Evolutionary conservation across 345 rosid genomes (phyloP).

Genomic region (Ceriops tagal): DNA sequence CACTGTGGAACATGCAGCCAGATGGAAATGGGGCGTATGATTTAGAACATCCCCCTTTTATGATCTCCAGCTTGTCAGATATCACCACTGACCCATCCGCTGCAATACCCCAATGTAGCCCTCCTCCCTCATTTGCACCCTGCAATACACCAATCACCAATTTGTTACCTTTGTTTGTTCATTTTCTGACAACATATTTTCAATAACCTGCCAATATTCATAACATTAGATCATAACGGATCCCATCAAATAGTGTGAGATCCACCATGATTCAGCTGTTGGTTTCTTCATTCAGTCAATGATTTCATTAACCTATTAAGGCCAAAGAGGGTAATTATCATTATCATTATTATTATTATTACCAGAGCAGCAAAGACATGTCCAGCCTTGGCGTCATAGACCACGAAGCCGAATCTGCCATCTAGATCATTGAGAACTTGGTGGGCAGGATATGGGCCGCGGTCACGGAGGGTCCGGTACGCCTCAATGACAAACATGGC

Average conservation of each 20-base stretch:
- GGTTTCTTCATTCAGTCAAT: no score
- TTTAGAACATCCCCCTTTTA: slow-evolving; percentile 82
- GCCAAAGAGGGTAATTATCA: background rate
- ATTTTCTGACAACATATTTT: no score
- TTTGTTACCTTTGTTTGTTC: no score
- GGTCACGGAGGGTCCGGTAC: slow-evolving; percentile 76
- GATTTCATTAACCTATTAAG: no score
- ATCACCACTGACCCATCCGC: slow-evolving; percentile 80
- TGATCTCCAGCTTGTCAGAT: slow-evolving; percentile 69
- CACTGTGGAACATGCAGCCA: slow-evolving; percentile 85
- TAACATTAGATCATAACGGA: no score
- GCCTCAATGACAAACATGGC: slow-evolving; percentile 85
- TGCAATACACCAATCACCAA: slow-evolving; percentile 13
- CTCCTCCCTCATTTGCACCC: slow-evolving; percentile 75
- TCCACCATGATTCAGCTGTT: no score
- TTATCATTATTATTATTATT: background rate
- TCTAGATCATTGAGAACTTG: slow-evolving; percentile 86
- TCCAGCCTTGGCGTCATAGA: slow-evolving; percentile 67
- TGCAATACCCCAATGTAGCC: slow-evolving; percentile 85
- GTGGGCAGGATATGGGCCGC: slow-evolving; percentile 96
- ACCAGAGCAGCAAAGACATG: slow-evolving; percentile 84
- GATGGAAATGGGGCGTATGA: slow-evolving; percentile 92
- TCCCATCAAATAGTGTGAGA: no score
- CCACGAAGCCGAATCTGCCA: slow-evolving; percentile 78
- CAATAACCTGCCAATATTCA: no score